phyloP scores from a whole-genome alignment of 768 basidiomycete genomes.

The Postia placenta region DNA sequence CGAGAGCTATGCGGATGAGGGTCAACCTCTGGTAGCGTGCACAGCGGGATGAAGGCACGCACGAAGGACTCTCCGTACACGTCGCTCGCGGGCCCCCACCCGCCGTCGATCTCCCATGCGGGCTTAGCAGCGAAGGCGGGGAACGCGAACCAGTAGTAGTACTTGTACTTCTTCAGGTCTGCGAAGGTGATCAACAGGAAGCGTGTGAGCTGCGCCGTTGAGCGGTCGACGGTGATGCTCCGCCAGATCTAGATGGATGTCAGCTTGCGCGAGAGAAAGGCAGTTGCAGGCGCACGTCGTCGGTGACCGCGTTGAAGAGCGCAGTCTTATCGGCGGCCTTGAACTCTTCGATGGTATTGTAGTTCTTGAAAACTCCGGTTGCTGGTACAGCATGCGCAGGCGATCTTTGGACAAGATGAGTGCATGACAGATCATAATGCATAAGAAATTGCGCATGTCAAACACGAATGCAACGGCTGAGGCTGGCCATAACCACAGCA shows the following conservation, averaged over 20 bases:
- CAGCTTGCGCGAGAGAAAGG: background rate
- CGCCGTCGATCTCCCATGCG: conserved; percentile 77
- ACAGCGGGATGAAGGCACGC: conserved; percentile 10
- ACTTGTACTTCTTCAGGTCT: conserved; percentile 97
- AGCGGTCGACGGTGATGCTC: conserved; percentile 43
- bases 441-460: too few relatives aligned
- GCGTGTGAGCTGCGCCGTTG: conserved; percentile 53
- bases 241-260: conserved; percentile 59
- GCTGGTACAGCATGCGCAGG: conserved; percentile 46
- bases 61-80: conserved; percentile 40
- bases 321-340: conserved; percentile 82
- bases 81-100: conserved; percentile 48
- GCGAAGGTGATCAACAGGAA: conserved; percentile 93
- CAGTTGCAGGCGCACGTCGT: conserved; percentile 41
- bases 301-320: conserved; percentile 70
- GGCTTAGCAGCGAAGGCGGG: conserved; percentile 89
- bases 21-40: background rate
- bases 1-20: conserved; percentile 33
- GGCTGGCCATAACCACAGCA: too few relatives aligned
- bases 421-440: background rate
- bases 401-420: conserved; percentile 26
- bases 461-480: too few relatives aligned
- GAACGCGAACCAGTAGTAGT: conserved; percentile 98
- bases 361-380: conserved; percentile 80
- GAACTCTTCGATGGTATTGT: conserved; percentile 96